Evolutionary conservation across 2,329 filamentous ascomycete species (phyloP), one percentile per base, ranked within the genome.

Genomic region (Cucurbitaria berberidis): DNA sequence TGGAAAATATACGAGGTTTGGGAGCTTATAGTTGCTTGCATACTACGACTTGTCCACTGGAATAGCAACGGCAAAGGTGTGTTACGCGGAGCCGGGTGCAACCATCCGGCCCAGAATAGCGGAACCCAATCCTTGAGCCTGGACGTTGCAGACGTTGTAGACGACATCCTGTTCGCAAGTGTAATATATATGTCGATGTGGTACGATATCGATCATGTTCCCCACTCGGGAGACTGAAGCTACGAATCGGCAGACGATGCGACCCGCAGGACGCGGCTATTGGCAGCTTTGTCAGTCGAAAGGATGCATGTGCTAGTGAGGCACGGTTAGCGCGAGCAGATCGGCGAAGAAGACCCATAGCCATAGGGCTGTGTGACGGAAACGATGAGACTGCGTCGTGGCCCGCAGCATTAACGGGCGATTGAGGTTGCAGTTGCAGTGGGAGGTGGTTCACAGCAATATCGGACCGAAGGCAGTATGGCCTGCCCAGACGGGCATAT

Each of bases 171-270:
- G 45, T 42, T 45, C 30, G 51, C 42, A 42, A 41, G 26, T 38
- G 32, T 2, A 27, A n/a, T 26, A 4, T 5, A 35, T 15, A 48
- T 30, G 46, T 35, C 38, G 42, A 43, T 5, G 35, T 54, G 29
- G 36, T 49, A 50, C n/a, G n/a, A n/a, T n/a, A n/a, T n/a, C 47
- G 51, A 50, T 45, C 36, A 34, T 47, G 42, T 41, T 27, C 36
- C 26, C 38, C 45, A 48, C 41, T 44, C 27, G 15, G n/a, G 22
- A 26, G 44, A 35, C 34, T 10, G 27, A 36, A 19, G 35, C 27
- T 35, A 40, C 46, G 41, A 45, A 49, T 41, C 16, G 40, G 18
- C 40, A 46, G 15, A 18, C 24, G 29, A 30, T 30, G 51, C 42
- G 45, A 44, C 29, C 46, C 26, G 51, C 41, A 41, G 29, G 27